Conservation (phyloP, 441 rosid species). For the Hura crepitans region DNA sequence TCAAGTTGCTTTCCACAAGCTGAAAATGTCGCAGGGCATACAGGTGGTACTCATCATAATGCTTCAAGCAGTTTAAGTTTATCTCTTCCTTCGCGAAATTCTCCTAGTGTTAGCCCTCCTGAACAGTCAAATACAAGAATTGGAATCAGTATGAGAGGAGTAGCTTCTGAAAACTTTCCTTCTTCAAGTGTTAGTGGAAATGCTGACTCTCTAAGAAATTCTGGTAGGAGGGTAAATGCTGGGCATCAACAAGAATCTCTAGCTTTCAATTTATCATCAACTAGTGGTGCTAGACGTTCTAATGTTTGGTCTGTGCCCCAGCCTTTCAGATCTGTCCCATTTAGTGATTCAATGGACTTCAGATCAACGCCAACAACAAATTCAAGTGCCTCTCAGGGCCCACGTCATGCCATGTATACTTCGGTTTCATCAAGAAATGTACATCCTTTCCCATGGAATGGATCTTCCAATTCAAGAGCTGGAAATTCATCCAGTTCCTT, state of each 20-base stretch:
- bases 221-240: slow-evolving; percentile 42
- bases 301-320: slow-evolving; percentile 39
- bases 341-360: slow-evolving; percentile 40
- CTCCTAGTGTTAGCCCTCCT: slow-evolving; percentile 36
- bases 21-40: slow-evolving; percentile 42
- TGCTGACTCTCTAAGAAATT: slow-evolving; percentile 36
- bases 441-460: slow-evolving; percentile 47
- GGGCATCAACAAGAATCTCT: slow-evolving; percentile 50
- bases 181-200: slow-evolving; percentile 33
- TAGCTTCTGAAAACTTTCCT: slow-evolving; percentile 40
- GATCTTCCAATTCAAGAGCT: slow-evolving; percentile 44
- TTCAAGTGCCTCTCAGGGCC: slow-evolving; percentile 34
- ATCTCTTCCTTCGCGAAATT: slow-evolving; percentile 45
- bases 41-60: slow-evolving; percentile 35
- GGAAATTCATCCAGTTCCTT: slow-evolving; percentile 37
- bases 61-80: slow-evolving; percentile 60
- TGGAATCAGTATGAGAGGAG: slow-evolving; percentile 47
- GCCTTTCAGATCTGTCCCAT: slow-evolving; percentile 37
- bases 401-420: slow-evolving; percentile 28
- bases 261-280: slow-evolving; percentile 40
- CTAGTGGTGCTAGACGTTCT: slow-evolving; percentile 38
- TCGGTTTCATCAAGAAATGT: slow-evolving; percentile 40
- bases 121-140: slow-evolving; percentile 43
- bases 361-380: slow-evolving; percentile 40
- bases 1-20: slow-evolving; percentile 46